Conservation (phyloP, 495 filamentous ascomycete species). For the Aspergillus nanangensis region DNA sequence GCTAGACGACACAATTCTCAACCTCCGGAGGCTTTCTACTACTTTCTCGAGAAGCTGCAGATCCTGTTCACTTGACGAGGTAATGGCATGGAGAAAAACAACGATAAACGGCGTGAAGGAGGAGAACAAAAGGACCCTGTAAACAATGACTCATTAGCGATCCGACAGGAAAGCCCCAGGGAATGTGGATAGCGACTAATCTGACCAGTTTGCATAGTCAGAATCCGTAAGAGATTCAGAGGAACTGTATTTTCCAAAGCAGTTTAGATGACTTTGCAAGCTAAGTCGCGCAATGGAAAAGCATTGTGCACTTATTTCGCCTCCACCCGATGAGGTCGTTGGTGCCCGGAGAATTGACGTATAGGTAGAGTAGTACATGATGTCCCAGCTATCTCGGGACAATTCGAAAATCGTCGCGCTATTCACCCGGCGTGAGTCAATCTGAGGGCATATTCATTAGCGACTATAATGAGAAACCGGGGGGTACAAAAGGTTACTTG, state of each 20-base stretch:
- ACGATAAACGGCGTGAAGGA: slow-evolving; percentile 23
- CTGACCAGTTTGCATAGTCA: slow-evolving; percentile 25
- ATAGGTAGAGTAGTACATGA: slow-evolving; percentile 14
- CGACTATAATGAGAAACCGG: not conserved
- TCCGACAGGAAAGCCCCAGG: too few species aligned
- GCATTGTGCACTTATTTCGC: slow-evolving; percentile 14
- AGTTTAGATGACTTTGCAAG: slow-evolving; percentile 13
- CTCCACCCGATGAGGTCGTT: not conserved
- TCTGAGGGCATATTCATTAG: too few species aligned
- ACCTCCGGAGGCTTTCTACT: slow-evolving; percentile 10
- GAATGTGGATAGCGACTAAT: too few species aligned
- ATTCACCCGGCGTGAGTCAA: slow-evolving; percentile 6
- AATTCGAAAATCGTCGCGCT: slow-evolving; percentile 6
- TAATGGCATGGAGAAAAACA: slow-evolving; percentile 21
- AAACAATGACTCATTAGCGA: not conserved
- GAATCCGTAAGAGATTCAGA: slow-evolving; percentile 6
- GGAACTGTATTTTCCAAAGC: slow-evolving; percentile 9
- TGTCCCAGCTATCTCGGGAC: slow-evolving; percentile 10
- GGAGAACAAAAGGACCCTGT: slow-evolving; percentile 17
- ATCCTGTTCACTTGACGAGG: slow-evolving; percentile 12
- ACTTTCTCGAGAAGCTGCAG: slow-evolving; percentile 16
- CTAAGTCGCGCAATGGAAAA: slow-evolving; percentile 15
- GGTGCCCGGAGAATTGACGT: slow-evolving; percentile 12
- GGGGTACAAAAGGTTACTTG: not conserved
- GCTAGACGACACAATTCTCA: slow-evolving; percentile 9